Evolutionary conservation across 1,139 yeast species (phyloP).

Genomic region (Blastobotrys arbuscula): DNA sequence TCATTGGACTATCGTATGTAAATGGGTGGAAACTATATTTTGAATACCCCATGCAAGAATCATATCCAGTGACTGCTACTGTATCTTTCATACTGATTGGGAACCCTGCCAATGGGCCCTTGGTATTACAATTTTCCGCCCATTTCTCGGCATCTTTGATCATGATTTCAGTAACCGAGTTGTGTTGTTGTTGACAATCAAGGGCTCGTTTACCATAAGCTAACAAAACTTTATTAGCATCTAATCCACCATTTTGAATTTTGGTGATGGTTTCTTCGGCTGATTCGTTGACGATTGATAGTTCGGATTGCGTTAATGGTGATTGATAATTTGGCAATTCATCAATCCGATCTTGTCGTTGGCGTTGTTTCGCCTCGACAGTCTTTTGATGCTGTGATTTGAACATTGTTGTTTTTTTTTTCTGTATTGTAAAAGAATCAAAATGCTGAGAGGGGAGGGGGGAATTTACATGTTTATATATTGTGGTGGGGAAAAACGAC

Average conservation of each 20-base stretch:
- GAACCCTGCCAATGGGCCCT: conserved; percentile 63
- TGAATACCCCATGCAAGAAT: conserved; percentile 48
- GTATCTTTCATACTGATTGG: conserved; percentile 59
- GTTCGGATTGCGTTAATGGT: conserved; percentile 33
- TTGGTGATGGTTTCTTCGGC: conserved; percentile 30
- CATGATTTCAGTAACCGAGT: conserved; percentile 37
- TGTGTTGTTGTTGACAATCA: conserved; percentile 33
- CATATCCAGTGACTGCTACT: conserved; percentile 45
- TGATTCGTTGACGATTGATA: conserved; percentile 25
- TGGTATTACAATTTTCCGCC: conserved; percentile 27
- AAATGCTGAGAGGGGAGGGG: neutral
- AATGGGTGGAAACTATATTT: conserved; percentile 36
- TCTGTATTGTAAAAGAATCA: too few species aligned
- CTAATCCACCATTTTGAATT: conserved; percentile 31
- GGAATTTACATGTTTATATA: too few species aligned
- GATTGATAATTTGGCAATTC: conserved; percentile 31
- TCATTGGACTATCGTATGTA: conserved; percentile 34
- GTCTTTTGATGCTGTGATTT: conserved; percentile 15
- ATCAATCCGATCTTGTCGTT: conserved; percentile 34
- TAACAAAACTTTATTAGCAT: conserved; percentile 31
- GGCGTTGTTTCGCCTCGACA: conserved; percentile 30
- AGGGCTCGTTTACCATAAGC: conserved; percentile 39
- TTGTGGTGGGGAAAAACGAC: too few species aligned
- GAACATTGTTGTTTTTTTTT: too few species aligned
- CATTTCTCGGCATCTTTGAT: conserved; percentile 35